These are phyloP conservation scores for Hygrophoropsis aurantiaca DNA, from an alignment of 768 basidiomycete species.

Conservation along the genomic window DNA sequence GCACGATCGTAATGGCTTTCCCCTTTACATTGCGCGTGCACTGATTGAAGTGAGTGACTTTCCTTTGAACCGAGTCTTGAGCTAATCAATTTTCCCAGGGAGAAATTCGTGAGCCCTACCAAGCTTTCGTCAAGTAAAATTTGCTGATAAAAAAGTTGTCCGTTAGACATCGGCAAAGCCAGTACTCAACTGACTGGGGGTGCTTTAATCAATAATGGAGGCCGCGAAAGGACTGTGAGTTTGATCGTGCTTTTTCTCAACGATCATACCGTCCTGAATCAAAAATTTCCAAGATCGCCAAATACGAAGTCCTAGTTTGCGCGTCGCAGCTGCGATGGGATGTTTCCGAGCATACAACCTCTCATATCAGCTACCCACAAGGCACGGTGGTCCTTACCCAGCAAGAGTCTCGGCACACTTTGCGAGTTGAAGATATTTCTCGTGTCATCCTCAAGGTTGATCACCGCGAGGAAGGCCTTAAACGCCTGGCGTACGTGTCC, in stretches of 20 bases:
- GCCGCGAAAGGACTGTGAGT: slow-evolving; percentile 13
- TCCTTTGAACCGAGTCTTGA: neutral
- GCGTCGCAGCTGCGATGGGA: neutral
- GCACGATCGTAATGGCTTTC: slow-evolving; percentile 26
- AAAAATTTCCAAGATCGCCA: slow-evolving; percentile 4
- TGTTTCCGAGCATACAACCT: neutral
- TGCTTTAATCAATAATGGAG: slow-evolving; percentile 11
- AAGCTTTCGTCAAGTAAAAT: neutral
- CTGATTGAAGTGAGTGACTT: slow-evolving; percentile 17
- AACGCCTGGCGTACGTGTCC: slow-evolving; percentile 4
- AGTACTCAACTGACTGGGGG: slow-evolving; percentile 11
- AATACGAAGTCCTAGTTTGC: slow-evolving; percentile 16
- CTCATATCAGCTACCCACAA: neutral
- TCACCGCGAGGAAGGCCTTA: neutral
- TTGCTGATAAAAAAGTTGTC: neutral
- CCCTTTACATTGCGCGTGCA: slow-evolving; percentile 30
- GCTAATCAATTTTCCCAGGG: neutral
- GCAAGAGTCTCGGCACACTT: neutral
- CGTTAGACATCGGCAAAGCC: slow-evolving; percentile 16
- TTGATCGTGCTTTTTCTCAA: neutral
- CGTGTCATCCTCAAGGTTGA: slow-evolving; percentile 10
- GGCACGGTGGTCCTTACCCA: neutral
- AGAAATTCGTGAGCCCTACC: no score
- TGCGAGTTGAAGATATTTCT: slow-evolving; percentile 4
- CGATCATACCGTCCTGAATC: neutral